Evolutionary conservation across 1,284 basidiomycete genomes (phyloP).

Genomic region (Fomitopsis schrenkii): DNA sequence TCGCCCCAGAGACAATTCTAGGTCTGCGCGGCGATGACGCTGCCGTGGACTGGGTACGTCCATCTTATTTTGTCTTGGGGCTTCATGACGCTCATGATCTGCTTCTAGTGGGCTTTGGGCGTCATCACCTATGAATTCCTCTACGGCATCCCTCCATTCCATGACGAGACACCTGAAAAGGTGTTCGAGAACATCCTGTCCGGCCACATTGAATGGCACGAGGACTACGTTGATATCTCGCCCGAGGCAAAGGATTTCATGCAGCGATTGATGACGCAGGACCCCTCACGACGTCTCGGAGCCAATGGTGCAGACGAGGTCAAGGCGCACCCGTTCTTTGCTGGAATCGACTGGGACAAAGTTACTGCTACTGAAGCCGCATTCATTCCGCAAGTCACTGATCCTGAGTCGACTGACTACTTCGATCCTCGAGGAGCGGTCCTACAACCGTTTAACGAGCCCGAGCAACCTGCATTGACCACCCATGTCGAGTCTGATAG

Average conservation of each 20-base stretch:
- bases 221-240: slow-evolving; percentile 87
- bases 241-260: slow-evolving; percentile 91
- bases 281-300: slow-evolving; percentile 81
- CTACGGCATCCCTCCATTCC: slow-evolving; percentile 96
- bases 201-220: slow-evolving; percentile 94
- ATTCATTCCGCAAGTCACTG: slow-evolving; percentile 93
- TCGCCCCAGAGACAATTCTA: slow-evolving; percentile 95
- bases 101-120: slow-evolving; percentile 84
- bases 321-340: slow-evolving; percentile 89
- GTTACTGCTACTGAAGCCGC: slow-evolving; percentile 87
- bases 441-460: slow-evolving; percentile 85
- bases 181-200: slow-evolving; percentile 99
- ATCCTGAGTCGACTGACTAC: slow-evolving; percentile 98
- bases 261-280: slow-evolving; percentile 80
- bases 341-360: slow-evolving; percentile 90
- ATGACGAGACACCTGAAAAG: slow-evolving; percentile 93
- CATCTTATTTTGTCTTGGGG: slow-evolving; percentile 1
- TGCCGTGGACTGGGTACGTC: slow-evolving; percentile 90
- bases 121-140: slow-evolving; percentile 99
- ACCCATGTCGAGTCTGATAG: slow-evolving; percentile 45
- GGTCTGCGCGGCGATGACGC: slow-evolving; percentile 95
- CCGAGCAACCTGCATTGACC: slow-evolving; percentile 55
- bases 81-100: slow-evolving; percentile 5
- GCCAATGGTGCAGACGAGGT: slow-evolving; percentile 90
- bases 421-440: slow-evolving; percentile 95